Evolutionary conservation across 495 filamentous ascomycete genomes (phyloP).

Genomic region (Aspergillus taichungensis): DNA sequence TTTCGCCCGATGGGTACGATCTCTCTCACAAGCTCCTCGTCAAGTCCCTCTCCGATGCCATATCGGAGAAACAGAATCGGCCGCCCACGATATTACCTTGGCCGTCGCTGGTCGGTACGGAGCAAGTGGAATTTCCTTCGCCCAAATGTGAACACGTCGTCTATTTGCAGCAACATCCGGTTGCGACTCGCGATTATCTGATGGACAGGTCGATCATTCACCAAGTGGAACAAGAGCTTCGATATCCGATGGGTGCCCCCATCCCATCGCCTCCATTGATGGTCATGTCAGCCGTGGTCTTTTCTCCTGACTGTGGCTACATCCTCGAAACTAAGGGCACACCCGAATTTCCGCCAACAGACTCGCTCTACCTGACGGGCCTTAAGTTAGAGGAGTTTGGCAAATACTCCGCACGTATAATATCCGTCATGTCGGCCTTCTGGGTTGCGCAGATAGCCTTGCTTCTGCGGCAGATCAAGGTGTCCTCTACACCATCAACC

Average conservation of each 20-base stretch:
- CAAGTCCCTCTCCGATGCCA: conserved; percentile 55
- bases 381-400: conserved; percentile 71
- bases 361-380: conserved; percentile 62
- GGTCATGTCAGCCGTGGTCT: conserved; percentile 75
- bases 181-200: conserved; percentile 26
- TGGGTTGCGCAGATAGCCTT: conserved; percentile 64
- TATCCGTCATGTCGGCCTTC: conserved; percentile 56
- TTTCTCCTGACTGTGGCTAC: conserved; percentile 90
- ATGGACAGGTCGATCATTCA: conserved; percentile 41
- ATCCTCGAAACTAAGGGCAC: conserved; percentile 83
- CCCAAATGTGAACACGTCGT: conserved; percentile 85
- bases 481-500: conserved; percentile 90
- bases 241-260: conserved; percentile 75
- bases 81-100: conserved; percentile 48
- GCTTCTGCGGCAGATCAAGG: conserved; percentile 77
- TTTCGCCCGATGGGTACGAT: conserved; percentile 56
- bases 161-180: conserved; percentile 74
- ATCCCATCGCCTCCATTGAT: conserved; percentile 58
- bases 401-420: conserved; percentile 53
- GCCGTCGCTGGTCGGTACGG: conserved; percentile 50
- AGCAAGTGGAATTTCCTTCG: conserved; percentile 47
- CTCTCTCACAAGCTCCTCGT: conserved; percentile 60
- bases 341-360: conserved; percentile 55
- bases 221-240: conserved; percentile 73
- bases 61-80: conserved; percentile 49